Evolutionary conservation across 2,329 filamentous ascomycete species (phyloP), one percentile per base, ranked within the genome.

Genomic region (Diplodia sapinea): DNA sequence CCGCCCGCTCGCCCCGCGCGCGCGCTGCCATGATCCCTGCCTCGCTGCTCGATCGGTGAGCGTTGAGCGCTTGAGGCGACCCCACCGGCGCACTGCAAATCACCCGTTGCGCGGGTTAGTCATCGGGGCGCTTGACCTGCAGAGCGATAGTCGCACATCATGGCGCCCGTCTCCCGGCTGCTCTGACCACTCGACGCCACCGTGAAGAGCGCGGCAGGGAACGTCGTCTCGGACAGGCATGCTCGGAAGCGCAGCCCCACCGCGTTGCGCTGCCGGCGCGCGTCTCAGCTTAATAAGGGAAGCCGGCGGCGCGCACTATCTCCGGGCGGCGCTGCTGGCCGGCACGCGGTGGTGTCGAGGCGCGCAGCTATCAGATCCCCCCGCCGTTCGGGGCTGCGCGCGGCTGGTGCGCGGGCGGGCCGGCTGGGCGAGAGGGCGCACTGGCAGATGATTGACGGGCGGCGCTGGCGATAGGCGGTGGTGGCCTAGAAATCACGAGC

Each of bases 91-190:
- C 59, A 63, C 59, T 63, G 64, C 64, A 66, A 57, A 66, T 66
- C 64, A 66, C 64, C 64, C 64, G 64, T 66, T 65, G 63, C 51
- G 63, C 63, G 63, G 51, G 63, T 65, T 66, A 66, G 64, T 66
- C 64, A 66, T 55, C 64, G 57, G 26, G 51, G 63, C 56, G 56
- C 57, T 62, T 62, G 57, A 62, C 57, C 63, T 65, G 63, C 63
- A 55, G 43, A 49, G 57, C 57, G 26, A 43, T 63, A 63, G 64
- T 57, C 43, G 64, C 64, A 66, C 64, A 66, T 66, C 64, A 66
- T 65, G 40, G 54, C 64, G 65, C 54, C 54, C 65, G 55, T 67
- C 65, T 67, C 65, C 65, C 65, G 65, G 54, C 55, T 56, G 65
- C 65, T 61, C 54, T 67, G 65, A 67, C 49, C 65, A 61, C 65